Evolutionary conservation across 2,329 filamentous ascomycete species (phyloP), one percentile per base, ranked within the genome.

Genomic region (Talaromyces verruculosus): DNA sequence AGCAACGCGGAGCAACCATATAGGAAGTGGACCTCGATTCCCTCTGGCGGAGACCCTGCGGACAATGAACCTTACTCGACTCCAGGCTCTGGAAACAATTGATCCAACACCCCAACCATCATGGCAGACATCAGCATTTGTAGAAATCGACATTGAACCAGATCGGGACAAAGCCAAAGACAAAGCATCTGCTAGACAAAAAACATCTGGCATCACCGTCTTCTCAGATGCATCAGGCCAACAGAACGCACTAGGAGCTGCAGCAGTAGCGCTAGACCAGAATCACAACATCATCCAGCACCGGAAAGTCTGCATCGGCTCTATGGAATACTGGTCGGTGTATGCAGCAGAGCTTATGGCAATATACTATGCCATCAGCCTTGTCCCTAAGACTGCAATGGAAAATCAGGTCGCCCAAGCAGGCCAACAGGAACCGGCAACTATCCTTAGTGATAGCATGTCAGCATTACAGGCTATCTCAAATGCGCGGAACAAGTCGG

Each of bases 1-100:
- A 37, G 62, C 35, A 45, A 59, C 17, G 64, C n/a, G 33, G 11
- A 68, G 68, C n/a, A 68, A 66, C 19, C 68, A 69, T 33, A 30
- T 67, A 28, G 66, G 67, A 30, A 45, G 35, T 8, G 59, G 61
- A 35, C 61, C 69, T 28, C 61, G 70, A 7, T 72, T 72, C 33
- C 70, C 68, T 2, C 68, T 72, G 1, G 67, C 69, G 5, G 69
- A 62, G 49, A 49, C 45, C 10, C 30, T 62, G 17, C 30, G 30
- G 22, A 53, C 45, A 17, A 37, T 62, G 60, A 2, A 39, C 22
- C 43, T 51, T 19, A 22, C 13, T 8, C 43, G 35, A 53, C 28
- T 62, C 0, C 70, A 69, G 55, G 68, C 0, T 30, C 58, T 75
- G 25, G 72, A 75, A 45, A 74, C 41, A 10, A 74, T 74, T 10